Percentiles rank a stretch among this genome's conserved stretches.
phyloP scores from a whole-genome alignment of 352 stramenopile genomes.

The Globisporangium sylvaticum region DNA sequence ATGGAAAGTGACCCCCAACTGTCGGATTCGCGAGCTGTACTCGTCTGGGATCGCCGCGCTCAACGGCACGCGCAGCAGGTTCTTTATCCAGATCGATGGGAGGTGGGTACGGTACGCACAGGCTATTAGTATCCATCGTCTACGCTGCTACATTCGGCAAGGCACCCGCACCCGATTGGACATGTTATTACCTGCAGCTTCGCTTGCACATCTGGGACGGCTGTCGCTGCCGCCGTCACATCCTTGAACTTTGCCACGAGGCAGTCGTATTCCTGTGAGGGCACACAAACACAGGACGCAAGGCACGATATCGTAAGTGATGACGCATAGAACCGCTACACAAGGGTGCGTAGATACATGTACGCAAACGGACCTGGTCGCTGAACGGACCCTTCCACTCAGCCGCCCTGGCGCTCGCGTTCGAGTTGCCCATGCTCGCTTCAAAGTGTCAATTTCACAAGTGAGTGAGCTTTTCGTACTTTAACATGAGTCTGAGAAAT shows the following conservation, averaged over 20 bases:
- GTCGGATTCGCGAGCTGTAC: conserved; percentile 17
- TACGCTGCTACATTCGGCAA: not conserved
- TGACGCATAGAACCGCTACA: not conserved
- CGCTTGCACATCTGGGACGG: conserved; percentile 17
- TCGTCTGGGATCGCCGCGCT: conserved; percentile 25
- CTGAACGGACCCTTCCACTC: conserved; percentile 84
- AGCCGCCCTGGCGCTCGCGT: conserved; percentile 1
- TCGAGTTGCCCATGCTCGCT: conserved; percentile 39
- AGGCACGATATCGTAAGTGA: not conserved
- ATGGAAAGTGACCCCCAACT: conserved; percentile 46
- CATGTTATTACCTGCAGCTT: conserved; percentile 42
- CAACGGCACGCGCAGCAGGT: conserved; percentile 39
- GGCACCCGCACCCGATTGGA: not conserved
- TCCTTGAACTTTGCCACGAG: conserved; percentile 46
- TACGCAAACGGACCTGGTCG: conserved; percentile 38
- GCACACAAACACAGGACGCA: not conserved
- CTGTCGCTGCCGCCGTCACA: conserved; percentile 20
- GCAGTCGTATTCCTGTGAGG: conserved; percentile 59
- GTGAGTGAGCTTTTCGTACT: not conserved
- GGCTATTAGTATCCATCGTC: not conserved
- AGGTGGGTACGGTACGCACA: not conserved
- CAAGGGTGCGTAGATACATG: not conserved
- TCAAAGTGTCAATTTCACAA: conserved; percentile 1
- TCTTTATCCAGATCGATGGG: conserved; percentile 18
- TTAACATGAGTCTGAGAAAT: not conserved